Evolutionary conservation across 495 filamentous ascomycete species (phyloP).

Genomic region (Thozetella sp.): DNA sequence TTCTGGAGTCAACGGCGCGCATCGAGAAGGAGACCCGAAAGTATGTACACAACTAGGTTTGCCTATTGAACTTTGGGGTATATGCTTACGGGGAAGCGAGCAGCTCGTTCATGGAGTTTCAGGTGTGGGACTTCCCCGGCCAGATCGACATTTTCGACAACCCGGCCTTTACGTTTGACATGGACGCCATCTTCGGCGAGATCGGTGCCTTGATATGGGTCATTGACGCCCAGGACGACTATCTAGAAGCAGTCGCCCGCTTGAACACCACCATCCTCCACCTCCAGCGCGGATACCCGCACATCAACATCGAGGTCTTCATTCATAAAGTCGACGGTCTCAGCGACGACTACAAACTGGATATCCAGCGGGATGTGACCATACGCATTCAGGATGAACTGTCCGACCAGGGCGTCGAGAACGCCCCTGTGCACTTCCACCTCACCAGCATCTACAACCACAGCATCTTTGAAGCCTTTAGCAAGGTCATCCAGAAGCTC

Average conservation of each 20-base stretch:
- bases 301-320: conserved; percentile 95
- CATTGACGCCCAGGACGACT: conserved; percentile 97
- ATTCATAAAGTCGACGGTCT: conserved; percentile 98
- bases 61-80: not conserved
- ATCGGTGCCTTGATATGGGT: conserved; percentile 97
- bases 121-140: conserved; percentile 96
- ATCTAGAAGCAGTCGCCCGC: conserved; percentile 83
- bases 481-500: conserved; percentile 95
- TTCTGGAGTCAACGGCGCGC: conserved; percentile 87
- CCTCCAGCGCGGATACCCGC: conserved; percentile 82
- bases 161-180: conserved; percentile 68
- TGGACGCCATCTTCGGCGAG: conserved; percentile 89
- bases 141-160: conserved; percentile 86
- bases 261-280: conserved; percentile 85
- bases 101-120: conserved; percentile 98
- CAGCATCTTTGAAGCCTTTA: conserved; percentile 96
- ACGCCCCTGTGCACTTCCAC: conserved; percentile 89
- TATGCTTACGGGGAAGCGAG: not conserved
- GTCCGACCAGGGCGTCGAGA: conserved; percentile 86
- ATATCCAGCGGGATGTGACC: conserved; percentile 91
- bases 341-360: conserved; percentile 90
- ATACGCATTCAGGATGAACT: conserved; percentile 98
- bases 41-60: conserved; percentile 41
- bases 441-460: conserved; percentile 97
- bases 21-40: conserved; percentile 93